Evolutionary conservation across 164 flowering plant species (phyloP), one percentile per base, ranked within the genome.

Genomic region (Nelumbo lutea): DNA sequence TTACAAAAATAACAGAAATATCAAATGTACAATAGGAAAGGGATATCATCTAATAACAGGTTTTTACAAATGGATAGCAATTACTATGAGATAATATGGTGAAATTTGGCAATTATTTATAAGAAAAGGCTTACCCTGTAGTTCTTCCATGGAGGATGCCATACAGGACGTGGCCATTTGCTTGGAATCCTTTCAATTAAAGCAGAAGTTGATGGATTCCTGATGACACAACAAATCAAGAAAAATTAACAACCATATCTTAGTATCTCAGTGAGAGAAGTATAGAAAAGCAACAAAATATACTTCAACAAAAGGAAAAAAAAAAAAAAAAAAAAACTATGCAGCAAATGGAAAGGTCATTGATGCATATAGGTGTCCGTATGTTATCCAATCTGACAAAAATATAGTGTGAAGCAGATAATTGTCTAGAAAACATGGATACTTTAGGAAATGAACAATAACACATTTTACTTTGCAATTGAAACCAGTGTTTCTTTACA

Each of bases 131-230:
- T 71, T 73, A 96, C 99, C 83, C 99, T 83, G 72, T 96, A 96
- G 77, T 85, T 93, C 83, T 85, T 96, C 99, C 99, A 93, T 68
- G 99, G 99, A 68, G 96, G 72, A 91, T 73, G 99, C 99, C 99
- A 96, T 50, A 77, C 89, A 61, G 99, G 99, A 56, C 98, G 94
- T 4, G 99, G 99, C 99, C 99, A 96, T 81, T 70, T 91, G 79
- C 99, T 96, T 68, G 99, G 97, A 62, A 96, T 88, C 80, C 99
- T 87, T 81, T 96, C 99, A 84, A 96, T 86, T 67, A 96, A 71
- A 55, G 99, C 98, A 70, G 96, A 80, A 41, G 98, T 93, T 70
- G 98, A 85, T 5, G 80, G 70, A 75, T 85, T 88, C 83, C 98
- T 91, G 10, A 59, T 67, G 15, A 64, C 15, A 59, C 52, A 53